phyloP scores from a whole-genome alignment of 2,329 filamentous ascomycete species.

The Diaporthe amygdali region DNA sequence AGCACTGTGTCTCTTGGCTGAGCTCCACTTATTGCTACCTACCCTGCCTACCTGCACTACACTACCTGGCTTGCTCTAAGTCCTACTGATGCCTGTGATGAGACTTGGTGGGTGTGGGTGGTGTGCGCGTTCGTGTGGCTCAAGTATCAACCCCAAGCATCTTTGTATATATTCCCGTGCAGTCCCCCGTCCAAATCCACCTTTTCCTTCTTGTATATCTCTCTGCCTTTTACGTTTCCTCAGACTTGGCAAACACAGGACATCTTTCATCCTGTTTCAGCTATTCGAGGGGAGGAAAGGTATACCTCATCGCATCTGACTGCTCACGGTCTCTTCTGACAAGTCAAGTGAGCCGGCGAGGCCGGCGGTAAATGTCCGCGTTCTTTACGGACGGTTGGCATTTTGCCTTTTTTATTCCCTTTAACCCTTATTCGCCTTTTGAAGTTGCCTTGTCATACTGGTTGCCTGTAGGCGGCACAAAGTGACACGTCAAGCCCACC shows the following conservation, averaged over 20 bases:
- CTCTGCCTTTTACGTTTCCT: background rate
- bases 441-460: conserved; percentile 20
- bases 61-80: background rate
- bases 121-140: conserved; percentile 22
- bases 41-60: background rate
- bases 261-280: background rate
- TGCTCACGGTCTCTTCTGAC: conserved; percentile 23
- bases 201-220: background rate
- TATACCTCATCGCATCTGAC: conserved; percentile 25
- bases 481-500: background rate
- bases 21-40: conserved; percentile 5
- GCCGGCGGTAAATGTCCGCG: conserved; percentile 31
- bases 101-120: conserved; percentile 16
- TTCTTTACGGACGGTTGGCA: conserved; percentile 22
- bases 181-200: background rate
- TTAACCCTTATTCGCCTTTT: background rate
- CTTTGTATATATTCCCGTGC: conserved; percentile 14
- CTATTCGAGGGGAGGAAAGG: conserved; percentile 12
- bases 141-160: conserved; percentile 1
- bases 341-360: conserved; percentile 36
- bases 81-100: conserved; percentile 21
- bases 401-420: background rate
- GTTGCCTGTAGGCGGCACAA: conserved; percentile 3
- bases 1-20: conserved; percentile 24
- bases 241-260: background rate